Conservation (phyloP, 2,329 filamentous ascomycete genomes). For the Coccinonectria pachysandricola region DNA sequence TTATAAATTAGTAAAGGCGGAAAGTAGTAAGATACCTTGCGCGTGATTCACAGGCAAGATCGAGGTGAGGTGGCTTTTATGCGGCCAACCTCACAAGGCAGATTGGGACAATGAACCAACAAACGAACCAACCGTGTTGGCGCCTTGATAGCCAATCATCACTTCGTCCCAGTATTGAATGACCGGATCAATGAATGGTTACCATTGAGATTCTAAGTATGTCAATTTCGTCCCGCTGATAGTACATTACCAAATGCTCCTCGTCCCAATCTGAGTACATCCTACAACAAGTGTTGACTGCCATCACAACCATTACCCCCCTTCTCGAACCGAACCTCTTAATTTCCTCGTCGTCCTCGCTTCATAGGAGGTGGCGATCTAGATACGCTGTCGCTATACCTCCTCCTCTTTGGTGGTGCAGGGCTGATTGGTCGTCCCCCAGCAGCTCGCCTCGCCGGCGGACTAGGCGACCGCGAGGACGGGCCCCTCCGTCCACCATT, state of each 20-base stretch:
- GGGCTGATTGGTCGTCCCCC: constrained; percentile 15
- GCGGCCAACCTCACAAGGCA: no score
- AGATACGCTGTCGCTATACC: constrained; percentile 22
- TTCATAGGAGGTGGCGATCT: constrained; percentile 23
- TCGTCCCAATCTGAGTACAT: constrained; percentile 10
- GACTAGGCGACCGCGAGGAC: constrained; percentile 15
- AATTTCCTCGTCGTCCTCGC: constrained; percentile 20
- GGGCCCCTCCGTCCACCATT: constrained; percentile 15
- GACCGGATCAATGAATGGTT: no score
- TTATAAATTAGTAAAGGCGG: not conserved
- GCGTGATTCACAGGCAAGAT: constrained; percentile 1
- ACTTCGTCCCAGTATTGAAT: no score
- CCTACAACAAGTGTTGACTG: constrained; percentile 1
- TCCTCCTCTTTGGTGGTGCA: constrained; percentile 20
- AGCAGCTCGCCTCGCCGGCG: constrained; percentile 8
- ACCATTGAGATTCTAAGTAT: no score
- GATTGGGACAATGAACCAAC: constrained; percentile 1
- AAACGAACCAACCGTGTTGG: constrained; percentile 1
- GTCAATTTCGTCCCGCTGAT: constrained; percentile 4
- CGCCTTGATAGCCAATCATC: not conserved
- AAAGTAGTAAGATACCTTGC: not conserved
- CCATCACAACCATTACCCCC: constrained; percentile 6
- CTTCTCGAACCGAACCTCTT: constrained; percentile 4
- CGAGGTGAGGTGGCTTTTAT: no score
- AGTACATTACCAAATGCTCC: constrained; percentile 2